Percentiles rank a stretch among this genome's conserved stretches.
Evolutionary conservation across 148 eudicot species (phyloP).

Genomic region (Suaeda aralocaspica): DNA sequence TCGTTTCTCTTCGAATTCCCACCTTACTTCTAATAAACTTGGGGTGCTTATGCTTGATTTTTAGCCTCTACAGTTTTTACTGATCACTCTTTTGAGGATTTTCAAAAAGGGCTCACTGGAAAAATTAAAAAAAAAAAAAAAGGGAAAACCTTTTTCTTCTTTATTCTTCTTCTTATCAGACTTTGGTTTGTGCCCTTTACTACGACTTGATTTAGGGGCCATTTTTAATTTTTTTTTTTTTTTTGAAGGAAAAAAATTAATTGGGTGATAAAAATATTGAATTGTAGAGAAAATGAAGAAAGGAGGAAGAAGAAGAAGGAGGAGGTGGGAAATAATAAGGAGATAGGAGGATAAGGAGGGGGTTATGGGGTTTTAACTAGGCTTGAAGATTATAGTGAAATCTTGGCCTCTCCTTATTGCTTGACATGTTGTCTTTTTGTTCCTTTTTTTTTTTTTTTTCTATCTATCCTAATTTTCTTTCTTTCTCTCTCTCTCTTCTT

Average conservation of each 20-base stretch:
- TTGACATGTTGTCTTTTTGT: constrained; percentile 23
- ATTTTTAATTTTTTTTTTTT: constrained; percentile 23
- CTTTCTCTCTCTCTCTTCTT: neutral
- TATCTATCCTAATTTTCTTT: neutral
- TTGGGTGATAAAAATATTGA: neutral
- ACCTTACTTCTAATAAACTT: no score
- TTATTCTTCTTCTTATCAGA: constrained; percentile 83
- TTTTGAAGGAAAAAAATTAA: neutral
- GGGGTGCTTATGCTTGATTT: no score
- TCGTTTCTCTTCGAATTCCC: no score
- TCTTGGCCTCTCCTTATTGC: constrained; percentile 61
- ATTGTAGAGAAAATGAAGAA: neutral
- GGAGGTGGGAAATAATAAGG: neutral
- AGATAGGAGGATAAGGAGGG: constrained; percentile 23
- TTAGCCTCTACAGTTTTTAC: no score
- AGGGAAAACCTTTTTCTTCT: constrained; percentile 68
- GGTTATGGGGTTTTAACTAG: constrained; percentile 43
- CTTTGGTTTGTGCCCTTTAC: constrained; percentile 63
- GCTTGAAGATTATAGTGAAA: constrained; percentile 40
- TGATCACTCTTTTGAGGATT: no score
- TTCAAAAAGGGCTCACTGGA: no score
- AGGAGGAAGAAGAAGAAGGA: neutral
- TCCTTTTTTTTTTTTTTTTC: neutral
- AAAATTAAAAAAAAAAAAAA: neutral
- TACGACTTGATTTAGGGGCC: constrained; percentile 91